These are phyloP conservation scores for Corylus heterophylla DNA, from an alignment of 306 rosid species.

Conservation along the genomic window DNA sequence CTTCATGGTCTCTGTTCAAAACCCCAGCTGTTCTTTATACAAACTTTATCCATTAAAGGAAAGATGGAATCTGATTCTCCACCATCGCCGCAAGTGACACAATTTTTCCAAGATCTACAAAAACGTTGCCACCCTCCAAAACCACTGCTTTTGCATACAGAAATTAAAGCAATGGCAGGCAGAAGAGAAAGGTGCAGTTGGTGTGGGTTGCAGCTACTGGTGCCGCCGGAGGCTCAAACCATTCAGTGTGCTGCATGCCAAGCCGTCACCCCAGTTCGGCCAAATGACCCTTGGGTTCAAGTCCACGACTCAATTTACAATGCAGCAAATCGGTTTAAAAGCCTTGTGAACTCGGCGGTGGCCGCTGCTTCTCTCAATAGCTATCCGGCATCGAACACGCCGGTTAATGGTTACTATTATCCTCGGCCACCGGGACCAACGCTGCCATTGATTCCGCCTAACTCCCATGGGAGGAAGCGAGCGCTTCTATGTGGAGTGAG, in stretches of 20 bases:
- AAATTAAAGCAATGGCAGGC: slow-evolving; percentile 12
- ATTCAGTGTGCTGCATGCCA: slow-evolving; percentile 44
- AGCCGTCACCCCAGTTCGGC: slow-evolving; percentile 29
- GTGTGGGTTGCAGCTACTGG: slow-evolving; percentile 39
- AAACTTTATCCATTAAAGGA: background rate
- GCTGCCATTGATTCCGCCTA: slow-evolving; percentile 12
- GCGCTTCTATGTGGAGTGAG: slow-evolving; percentile 57
- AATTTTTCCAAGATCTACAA: background rate
- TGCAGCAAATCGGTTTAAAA: background rate
- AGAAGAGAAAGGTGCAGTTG: slow-evolving; percentile 36
- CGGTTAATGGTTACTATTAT: background rate
- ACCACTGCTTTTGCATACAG: background rate
- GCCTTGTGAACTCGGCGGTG: background rate
- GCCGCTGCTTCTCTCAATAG: background rate
- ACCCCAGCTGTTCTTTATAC: background rate
- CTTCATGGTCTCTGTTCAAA: background rate
- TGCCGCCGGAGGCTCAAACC: slow-evolving; percentile 30
- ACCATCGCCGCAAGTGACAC: background rate
- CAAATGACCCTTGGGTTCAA: background rate
- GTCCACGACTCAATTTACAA: slow-evolving; percentile 3
- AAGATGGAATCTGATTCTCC: slow-evolving; percentile 16
- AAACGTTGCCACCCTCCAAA: background rate
- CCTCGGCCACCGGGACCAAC: slow-evolving; percentile 27
- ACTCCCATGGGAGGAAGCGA: slow-evolving; percentile 35
- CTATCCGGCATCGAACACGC: background rate